phyloP scores from a whole-genome alignment of 2,329 filamentous ascomycete genomes.

The Phyllosticta paracitricarpa region DNA sequence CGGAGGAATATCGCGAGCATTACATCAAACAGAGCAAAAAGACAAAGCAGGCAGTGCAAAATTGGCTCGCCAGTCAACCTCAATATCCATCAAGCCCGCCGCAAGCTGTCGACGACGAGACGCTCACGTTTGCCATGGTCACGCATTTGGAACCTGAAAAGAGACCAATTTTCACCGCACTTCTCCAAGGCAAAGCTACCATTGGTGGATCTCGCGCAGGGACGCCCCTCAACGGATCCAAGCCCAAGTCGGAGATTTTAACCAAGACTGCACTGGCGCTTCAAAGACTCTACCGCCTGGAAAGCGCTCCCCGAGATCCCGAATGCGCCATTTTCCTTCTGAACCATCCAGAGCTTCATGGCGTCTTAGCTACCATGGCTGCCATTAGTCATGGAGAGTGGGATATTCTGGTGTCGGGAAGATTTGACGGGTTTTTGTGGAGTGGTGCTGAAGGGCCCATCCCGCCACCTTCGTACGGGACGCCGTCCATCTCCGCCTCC shows the following conservation, averaged over 20 bases:
- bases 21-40: conserved; percentile 89
- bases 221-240: conserved; percentile 44
- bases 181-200: conserved; percentile 53
- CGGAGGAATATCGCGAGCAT: conserved; percentile 85
- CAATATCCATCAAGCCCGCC: conserved; percentile 65
- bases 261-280: conserved; percentile 67
- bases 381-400: conserved; percentile 89
- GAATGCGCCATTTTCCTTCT: conserved; percentile 80
- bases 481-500: conserved; percentile 15
- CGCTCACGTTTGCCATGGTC: conserved; percentile 82
- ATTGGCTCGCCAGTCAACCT: conserved; percentile 74
- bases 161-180: conserved; percentile 69
- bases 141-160: conserved; percentile 72
- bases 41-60: conserved; percentile 82
- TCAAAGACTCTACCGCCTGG: conserved; percentile 73
- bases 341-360: conserved; percentile 71
- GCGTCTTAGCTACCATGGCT: conserved; percentile 75
- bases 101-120: conserved; percentile 89
- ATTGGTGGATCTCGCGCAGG: conserved; percentile 51
- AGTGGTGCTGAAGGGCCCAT: conserved; percentile 64
- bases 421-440: conserved; percentile 93
- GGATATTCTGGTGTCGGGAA: conserved; percentile 88
- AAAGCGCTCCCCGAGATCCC: conserved; percentile 65
- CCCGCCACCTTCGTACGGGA: conserved; percentile 13
- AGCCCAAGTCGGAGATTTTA: conserved; percentile 61